Evolutionary conservation across 2,329 filamentous ascomycete genomes (phyloP).

Genomic region (Fusarium coicis): DNA sequence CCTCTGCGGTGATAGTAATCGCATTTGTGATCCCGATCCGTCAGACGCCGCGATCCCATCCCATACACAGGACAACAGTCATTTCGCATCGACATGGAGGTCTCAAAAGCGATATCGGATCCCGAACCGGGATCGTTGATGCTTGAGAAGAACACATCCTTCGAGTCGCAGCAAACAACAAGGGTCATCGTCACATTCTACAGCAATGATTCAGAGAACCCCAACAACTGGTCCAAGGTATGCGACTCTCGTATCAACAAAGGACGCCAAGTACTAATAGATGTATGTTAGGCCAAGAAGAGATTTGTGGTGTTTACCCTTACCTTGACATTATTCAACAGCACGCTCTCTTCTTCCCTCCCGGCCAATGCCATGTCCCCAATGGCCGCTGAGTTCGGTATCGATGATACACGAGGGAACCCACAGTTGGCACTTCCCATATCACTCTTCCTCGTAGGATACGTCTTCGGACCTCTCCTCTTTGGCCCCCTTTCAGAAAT

Average conservation of each 20-base stretch:
- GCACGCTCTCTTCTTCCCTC: constrained; percentile 5
- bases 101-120: not conserved
- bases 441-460: constrained; percentile 4
- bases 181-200: not conserved
- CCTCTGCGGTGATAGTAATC: not conserved
- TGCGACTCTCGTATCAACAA: fast-evolving
- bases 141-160: not conserved
- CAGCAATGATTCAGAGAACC: not conserved
- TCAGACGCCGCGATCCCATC: not conserved
- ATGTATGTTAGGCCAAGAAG: not conserved
- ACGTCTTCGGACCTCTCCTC: constrained; percentile 50
- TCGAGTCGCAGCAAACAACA: not conserved
- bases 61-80: too few relatives aligned
- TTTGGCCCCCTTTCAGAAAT: constrained; percentile 56
- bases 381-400: constrained; percentile 2
- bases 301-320: constrained; percentile 9
- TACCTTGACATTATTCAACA: constrained; percentile 1
- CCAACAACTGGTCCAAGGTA: constrained; percentile 16
- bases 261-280: not conserved
- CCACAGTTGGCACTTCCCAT: constrained; percentile 2
- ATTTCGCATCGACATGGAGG: not conserved
- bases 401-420: not conserved
- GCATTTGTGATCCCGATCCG: not conserved
- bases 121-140: not conserved
- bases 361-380: constrained; percentile 3